Evolutionary conservation across 208 protist genomes (phyloP).

Genomic region (Crithidia thermophila): DNA sequence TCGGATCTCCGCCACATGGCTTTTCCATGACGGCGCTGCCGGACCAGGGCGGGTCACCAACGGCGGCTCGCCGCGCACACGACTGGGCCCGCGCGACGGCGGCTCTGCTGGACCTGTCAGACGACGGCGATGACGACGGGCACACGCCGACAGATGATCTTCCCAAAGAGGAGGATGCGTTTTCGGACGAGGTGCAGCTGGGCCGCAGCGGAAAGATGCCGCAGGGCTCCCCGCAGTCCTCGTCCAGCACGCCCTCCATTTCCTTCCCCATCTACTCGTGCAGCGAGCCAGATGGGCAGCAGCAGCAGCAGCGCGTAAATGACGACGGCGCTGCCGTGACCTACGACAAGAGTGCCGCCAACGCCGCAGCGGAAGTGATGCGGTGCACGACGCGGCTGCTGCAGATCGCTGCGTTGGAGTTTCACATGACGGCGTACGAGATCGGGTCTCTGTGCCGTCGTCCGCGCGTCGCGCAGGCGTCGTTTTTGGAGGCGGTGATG

Average conservation of each 20-base stretch:
- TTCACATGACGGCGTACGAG: constrained; percentile 38
- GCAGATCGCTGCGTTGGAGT: constrained; percentile 60
- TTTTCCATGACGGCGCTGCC: constrained; percentile 12
- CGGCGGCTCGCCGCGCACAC: not conserved
- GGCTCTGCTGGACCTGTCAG: not conserved
- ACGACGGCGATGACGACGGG: not conserved
- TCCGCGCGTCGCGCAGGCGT: constrained; percentile 38
- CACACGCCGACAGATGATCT: not conserved
- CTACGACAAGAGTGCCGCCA: constrained; percentile 32
- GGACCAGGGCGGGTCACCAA: not conserved
- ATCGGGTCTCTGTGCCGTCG: constrained; percentile 59
- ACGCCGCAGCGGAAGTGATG: constrained; percentile 48
- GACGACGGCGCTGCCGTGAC: not conserved
- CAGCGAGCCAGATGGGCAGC: no score
- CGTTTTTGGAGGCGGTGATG: constrained; percentile 56
- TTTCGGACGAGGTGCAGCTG: not conserved
- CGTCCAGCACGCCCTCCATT: not conserved
- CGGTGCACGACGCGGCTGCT: constrained; percentile 56
- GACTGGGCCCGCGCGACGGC: not conserved
- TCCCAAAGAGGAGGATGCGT: not conserved
- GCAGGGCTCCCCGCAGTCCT: not conserved
- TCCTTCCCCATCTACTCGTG: not conserved
- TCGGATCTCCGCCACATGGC: not conserved
- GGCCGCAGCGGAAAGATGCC: not conserved
- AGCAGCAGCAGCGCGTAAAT: not conserved